Evolutionary conservation across 257 asterid species (phyloP), one percentile per base, ranked within the genome.

Genomic region (Nicotiana benthamiana): DNA sequence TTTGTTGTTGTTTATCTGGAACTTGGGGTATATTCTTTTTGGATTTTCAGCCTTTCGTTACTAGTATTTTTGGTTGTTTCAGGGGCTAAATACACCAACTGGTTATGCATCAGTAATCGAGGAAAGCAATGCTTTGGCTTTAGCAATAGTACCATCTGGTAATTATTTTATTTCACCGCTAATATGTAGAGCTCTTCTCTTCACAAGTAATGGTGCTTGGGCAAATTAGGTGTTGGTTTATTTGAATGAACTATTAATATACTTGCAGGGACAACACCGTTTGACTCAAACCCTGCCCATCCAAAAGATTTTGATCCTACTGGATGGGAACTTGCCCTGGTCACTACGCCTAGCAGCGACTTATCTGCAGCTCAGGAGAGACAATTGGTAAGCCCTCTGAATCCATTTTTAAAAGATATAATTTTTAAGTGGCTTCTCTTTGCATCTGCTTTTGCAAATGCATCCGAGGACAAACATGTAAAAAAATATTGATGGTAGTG

Each of bases 311-410:
- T 90, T 48, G 97, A 93, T 84, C 95, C 98, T 15, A 87, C 89
- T 36, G 99, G 98, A 28, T 96, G 99, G 99, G 99, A 96, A 86
- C 97, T 96, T 85, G 97, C 98, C 9, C 88, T 96, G 70, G 99
- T 93, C 77, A 85, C 92, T 80, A 85, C 99, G 70, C 98, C 99
- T 74, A 90, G 97, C 93, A 90, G 86, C 89, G 86, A 93, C 84
- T 83, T 93, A 83, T 94, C 97, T 63, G 80, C 97, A 7, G 87
- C 72, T 34, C 98, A 90, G 86, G 98, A 94, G 86, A 90, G 98
- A 86, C 97, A 94, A 87, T 87, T 96, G 97, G 99, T 96, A 89
- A 70, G 88, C 51, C 81, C 63, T 22, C 24, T 11, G 77, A 43
- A 43, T 40, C 77, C 59, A 43, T 12, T 40, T 70, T 6, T 2